phyloP scores from a whole-genome alignment of 805 yeast species.

The Teunomyces funiuensis region DNA sequence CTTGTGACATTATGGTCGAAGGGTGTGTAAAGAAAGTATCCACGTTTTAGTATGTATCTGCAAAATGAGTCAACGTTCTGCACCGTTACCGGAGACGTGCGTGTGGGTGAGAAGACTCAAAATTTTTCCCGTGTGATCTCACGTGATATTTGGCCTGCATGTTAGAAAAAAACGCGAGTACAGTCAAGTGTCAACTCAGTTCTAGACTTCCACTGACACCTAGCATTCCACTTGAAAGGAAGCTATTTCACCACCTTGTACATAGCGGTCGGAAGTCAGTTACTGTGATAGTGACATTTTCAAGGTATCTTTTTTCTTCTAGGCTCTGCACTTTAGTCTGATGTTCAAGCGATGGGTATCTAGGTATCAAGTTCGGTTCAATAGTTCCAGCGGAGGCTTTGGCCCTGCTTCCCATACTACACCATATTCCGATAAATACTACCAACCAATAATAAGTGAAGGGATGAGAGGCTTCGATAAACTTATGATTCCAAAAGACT shows the following conservation, averaged over 20 bases:
- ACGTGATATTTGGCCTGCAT: neutral
- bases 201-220: too few relatives aligned
- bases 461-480: constrained; percentile 25
- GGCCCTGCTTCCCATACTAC: constrained; percentile 11
- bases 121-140: neutral
- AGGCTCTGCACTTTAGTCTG: neutral
- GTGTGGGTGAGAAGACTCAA: constrained; percentile 1
- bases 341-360: constrained; percentile 12
- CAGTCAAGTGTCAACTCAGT: too few relatives aligned
- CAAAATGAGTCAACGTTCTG: constrained; percentile 3
- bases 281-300: neutral
- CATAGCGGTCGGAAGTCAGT: neutral
- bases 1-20: constrained; percentile 42
- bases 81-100: constrained; percentile 1
- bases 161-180: neutral
- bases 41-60: neutral
- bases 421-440: constrained; percentile 26
- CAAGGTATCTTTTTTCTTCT: neutral
- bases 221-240: neutral
- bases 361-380: constrained; percentile 9
- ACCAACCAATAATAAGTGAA: constrained; percentile 25
- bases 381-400: constrained; percentile 7
- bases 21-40: neutral
- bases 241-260: neutral
- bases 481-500: constrained; percentile 16